A percentile compares a stretch with the other conserved stretches of the same genome.
Evolutionary conservation across 495 filamentous ascomycete species (phyloP).

Genomic region (Entonaema liquescens): DNA sequence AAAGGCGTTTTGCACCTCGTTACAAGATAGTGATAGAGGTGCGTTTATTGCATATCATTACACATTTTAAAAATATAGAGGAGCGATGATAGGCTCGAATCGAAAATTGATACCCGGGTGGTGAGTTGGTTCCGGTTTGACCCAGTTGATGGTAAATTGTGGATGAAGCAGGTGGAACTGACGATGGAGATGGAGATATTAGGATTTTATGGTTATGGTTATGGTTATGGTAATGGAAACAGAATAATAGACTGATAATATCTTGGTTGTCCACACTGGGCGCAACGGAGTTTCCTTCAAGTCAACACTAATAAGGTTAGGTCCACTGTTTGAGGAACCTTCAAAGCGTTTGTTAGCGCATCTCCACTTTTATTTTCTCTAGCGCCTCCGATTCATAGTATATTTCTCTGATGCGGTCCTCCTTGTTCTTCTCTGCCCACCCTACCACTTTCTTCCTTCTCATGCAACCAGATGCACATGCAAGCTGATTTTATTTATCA

Average conservation of each 20-base stretch:
- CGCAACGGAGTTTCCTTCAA: slow-evolving; percentile 17
- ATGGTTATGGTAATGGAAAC: no score
- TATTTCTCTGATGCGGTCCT: slow-evolving; percentile 41
- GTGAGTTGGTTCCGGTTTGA: not conserved
- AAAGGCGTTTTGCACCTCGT: no score
- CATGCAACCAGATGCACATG: slow-evolving; percentile 27
- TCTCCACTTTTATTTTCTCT: slow-evolving; percentile 26
- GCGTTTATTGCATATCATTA: not conserved
- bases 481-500: slow-evolving; percentile 15
- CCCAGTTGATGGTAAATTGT: slow-evolving; percentile 23
- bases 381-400: slow-evolving; percentile 38
- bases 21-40: no score
- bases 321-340: slow-evolving; percentile 22
- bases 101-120: not conserved
- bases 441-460: slow-evolving; percentile 14
- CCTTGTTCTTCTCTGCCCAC: slow-evolving; percentile 16
- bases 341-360: slow-evolving; percentile 14
- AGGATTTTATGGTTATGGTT: no score
- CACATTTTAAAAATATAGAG: not conserved
- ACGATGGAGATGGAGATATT: slow-evolving; percentile 19
- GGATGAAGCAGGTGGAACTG: slow-evolving; percentile 25
- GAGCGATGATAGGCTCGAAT: not conserved
- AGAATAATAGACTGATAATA: not conserved
- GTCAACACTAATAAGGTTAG: slow-evolving; percentile 31
- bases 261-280: not conserved